Evolutionary conservation across 305 asterid genomes (phyloP).

Genomic region (Coffea humblotiana): DNA sequence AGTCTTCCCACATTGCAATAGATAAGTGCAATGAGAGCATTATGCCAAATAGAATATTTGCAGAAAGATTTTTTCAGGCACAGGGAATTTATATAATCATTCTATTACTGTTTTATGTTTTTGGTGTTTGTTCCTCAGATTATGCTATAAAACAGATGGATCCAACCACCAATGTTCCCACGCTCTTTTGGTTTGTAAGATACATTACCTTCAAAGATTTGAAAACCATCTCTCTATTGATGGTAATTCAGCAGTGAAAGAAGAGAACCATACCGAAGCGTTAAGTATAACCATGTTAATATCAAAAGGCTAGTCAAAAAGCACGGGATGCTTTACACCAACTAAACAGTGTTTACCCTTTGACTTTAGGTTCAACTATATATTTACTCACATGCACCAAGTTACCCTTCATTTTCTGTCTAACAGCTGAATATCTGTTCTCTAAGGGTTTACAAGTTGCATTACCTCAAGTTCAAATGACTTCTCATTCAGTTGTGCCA

Average conservation of each 20-base stretch:
- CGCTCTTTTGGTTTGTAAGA: not conserved
- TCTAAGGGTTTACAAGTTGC: slow-evolving; percentile 22
- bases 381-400: not conserved
- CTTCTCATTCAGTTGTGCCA: slow-evolving; percentile 85
- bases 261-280: not conserved
- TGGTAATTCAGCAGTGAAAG: not conserved
- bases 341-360: not conserved
- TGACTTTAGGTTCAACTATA: not conserved
- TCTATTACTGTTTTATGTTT: not conserved
- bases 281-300: not conserved
- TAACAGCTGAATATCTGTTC: slow-evolving; percentile 1
- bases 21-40: not conserved
- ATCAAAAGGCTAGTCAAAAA: not conserved
- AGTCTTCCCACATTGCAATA: not conserved
- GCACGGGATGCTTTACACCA: not conserved
- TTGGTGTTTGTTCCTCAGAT: too few species aligned
- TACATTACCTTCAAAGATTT: not conserved
- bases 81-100: not conserved
- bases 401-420: slow-evolving; percentile 3
- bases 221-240: not conserved
- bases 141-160: not conserved
- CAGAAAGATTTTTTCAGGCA: not conserved
- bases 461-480: slow-evolving; percentile 97
- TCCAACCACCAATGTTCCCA: not conserved
- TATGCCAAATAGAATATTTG: not conserved